Evolutionary conservation across 805 yeast genomes (phyloP).

Genomic region (Jamesozyma jinghongensis): DNA sequence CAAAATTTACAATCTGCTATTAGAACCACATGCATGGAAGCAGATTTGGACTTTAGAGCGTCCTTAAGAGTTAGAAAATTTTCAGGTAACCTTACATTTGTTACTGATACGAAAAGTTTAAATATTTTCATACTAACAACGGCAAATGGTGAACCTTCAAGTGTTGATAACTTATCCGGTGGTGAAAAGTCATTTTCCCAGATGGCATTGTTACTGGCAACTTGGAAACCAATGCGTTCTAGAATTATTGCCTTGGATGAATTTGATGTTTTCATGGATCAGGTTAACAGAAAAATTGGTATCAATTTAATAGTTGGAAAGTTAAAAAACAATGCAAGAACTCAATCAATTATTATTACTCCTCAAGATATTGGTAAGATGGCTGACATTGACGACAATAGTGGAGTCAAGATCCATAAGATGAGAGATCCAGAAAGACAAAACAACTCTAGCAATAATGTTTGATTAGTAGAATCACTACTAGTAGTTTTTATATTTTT

Average conservation of each 20-base stretch:
- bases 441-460: slow-evolving; percentile 18
- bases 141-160: slow-evolving; percentile 48
- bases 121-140: slow-evolving; percentile 54
- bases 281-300: slow-evolving; percentile 74
- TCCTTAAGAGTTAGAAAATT: slow-evolving; percentile 62
- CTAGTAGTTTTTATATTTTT: no score
- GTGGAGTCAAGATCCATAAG: slow-evolving; percentile 54
- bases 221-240: slow-evolving; percentile 90
- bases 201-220: slow-evolving; percentile 73
- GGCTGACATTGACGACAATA: slow-evolving; percentile 49
- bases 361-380: slow-evolving; percentile 75
- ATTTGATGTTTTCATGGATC: slow-evolving; percentile 96
- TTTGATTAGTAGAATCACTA: no score
- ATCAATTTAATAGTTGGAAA: slow-evolving; percentile 64
- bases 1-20: slow-evolving; percentile 35
- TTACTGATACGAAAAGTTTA: slow-evolving; percentile 42
- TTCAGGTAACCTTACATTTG: slow-evolving; percentile 61
- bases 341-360: slow-evolving; percentile 87
- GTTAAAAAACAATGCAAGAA: slow-evolving; percentile 46
- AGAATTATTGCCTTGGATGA: slow-evolving; percentile 88
- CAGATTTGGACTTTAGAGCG: slow-evolving; percentile 47
- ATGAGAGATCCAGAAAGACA: slow-evolving; percentile 38
- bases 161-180: slow-evolving; percentile 81
- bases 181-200: slow-evolving; percentile 96
- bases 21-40: slow-evolving; percentile 37